These are phyloP conservation scores for Stropharia rugosoannulata DNA, from an alignment of 768 basidiomycete species.

Conservation along the genomic window DNA sequence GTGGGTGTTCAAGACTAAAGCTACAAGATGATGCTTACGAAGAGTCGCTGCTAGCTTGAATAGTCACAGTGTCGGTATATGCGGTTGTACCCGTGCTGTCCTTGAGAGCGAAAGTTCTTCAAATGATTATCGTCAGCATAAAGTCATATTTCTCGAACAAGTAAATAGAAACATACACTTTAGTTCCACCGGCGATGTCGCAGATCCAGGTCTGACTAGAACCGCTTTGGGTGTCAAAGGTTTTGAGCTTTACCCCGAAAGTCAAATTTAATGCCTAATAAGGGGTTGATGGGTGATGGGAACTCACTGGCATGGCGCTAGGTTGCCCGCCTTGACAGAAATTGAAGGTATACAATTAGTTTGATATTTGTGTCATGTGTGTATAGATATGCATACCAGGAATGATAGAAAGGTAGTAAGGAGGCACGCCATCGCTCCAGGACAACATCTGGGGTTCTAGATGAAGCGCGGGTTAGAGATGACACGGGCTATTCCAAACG, in stretches of 20 bases:
- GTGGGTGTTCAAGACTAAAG: not conserved
- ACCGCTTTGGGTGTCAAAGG: slow-evolving; percentile 45
- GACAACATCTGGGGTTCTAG: slow-evolving; percentile 58
- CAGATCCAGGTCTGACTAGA: slow-evolving; percentile 54
- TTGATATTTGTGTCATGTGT: not conserved
- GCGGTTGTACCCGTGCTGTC: slow-evolving; percentile 54
- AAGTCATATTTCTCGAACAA: not conserved
- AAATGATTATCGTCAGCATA: not conserved
- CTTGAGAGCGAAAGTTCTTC: slow-evolving; percentile 55
- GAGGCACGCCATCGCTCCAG: slow-evolving; percentile 51
- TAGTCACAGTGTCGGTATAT: slow-evolving; percentile 51
- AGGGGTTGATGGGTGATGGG: slow-evolving; percentile 7
- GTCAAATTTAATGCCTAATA: slow-evolving; percentile 12
- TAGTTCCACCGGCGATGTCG: slow-evolving; percentile 40
- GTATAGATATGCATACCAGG: slow-evolving; percentile 46
- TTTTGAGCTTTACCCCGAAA: slow-evolving; percentile 44
- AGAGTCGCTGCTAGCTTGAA: slow-evolving; percentile 34
- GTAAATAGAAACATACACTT: slow-evolving; percentile 39
- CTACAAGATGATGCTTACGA: slow-evolving; percentile 24
- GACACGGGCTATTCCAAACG: not conserved
- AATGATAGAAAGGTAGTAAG: slow-evolving; percentile 60
- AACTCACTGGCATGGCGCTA: slow-evolving; percentile 48
- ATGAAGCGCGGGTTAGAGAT: not conserved
- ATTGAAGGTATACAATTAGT: not conserved
- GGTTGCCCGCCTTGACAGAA: slow-evolving; percentile 50